phyloP scores from a whole-genome alignment of 495 filamentous ascomycete genomes.

The Penicillium longicatenatum region DNA sequence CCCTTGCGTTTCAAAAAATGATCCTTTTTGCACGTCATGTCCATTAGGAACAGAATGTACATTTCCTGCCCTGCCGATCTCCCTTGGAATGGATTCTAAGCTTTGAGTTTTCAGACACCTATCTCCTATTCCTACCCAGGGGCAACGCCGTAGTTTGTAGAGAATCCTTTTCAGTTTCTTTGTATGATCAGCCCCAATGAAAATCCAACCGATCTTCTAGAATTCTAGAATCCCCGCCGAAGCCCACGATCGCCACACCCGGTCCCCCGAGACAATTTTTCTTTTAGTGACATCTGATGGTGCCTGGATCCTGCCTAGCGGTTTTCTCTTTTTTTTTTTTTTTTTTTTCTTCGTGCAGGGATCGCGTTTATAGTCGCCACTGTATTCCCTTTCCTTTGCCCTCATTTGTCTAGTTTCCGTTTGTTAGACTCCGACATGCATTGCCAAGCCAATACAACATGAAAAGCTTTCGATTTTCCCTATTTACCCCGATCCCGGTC shows the following conservation, averaged over 20 bases:
- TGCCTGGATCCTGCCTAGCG: neutral
- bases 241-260: slow-evolving; percentile 25
- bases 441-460: neutral
- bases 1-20: slow-evolving; percentile 17
- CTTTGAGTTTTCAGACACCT: too few species aligned
- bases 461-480: neutral
- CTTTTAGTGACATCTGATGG: neutral
- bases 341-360: neutral
- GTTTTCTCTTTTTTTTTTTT: neutral
- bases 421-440: neutral
- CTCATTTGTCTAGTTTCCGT: neutral
- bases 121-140: too few species aligned
- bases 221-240: slow-evolving; percentile 32
- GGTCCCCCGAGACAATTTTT: slow-evolving; percentile 5
- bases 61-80: neutral
- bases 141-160: too few species aligned
- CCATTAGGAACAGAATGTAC: too few species aligned
- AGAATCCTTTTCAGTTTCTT: too few species aligned
- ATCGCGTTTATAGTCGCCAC: neutral
- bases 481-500: neutral
- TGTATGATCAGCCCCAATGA: neutral
- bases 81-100: too few species aligned
- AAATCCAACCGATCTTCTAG: slow-evolving; percentile 22
- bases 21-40: slow-evolving; percentile 14
- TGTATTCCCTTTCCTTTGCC: neutral